These are phyloP conservation scores for Bryum argenteum DNA, from an alignment of 225 moss, liverwort and hornwort species.

Conservation along the genomic window DNA sequence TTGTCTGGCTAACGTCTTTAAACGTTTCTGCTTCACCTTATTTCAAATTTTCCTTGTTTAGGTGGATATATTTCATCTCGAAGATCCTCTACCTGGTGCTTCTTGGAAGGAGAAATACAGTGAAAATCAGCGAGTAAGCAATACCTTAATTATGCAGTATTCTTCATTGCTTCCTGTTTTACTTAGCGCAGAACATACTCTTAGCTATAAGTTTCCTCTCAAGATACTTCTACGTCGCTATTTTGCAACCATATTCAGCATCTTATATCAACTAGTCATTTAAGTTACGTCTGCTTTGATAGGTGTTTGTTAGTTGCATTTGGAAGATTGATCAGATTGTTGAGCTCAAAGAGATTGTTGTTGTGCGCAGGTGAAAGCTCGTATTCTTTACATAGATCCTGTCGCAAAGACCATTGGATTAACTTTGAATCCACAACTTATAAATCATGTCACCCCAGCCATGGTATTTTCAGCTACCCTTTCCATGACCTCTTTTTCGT, in stretches of 20 bases:
- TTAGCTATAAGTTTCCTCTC: conserved; percentile 1
- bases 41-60: conserved; percentile 31
- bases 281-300: neutral
- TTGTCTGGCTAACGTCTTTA: conserved; percentile 3
- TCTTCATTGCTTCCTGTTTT: neutral
- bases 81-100: conserved; percentile 63
- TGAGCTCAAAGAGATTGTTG: conserved; percentile 7
- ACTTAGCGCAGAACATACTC: conserved; percentile 11
- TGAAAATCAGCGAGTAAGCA: conserved; percentile 83
- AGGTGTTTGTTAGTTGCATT: neutral
- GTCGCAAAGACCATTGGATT: conserved; percentile 74
- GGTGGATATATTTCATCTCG: conserved; percentile 95
- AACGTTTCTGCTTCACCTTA: conserved; percentile 10
- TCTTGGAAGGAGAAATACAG: conserved; percentile 76
- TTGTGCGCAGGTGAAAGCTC: conserved; percentile 77
- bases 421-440: conserved; percentile 78
- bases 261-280: neutral
- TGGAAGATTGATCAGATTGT: neutral
- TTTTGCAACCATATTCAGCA: neutral
- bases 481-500: neutral
- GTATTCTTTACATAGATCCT: conserved; percentile 82
- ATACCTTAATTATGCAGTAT: neutral
- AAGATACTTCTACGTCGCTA: neutral
- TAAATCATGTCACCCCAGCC: conserved; percentile 55
- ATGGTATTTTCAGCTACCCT: conserved; percentile 47